Evolutionary conservation across 2,329 filamentous ascomycete species (phyloP).

Genomic region (Aspergillus fijiensis): DNA sequence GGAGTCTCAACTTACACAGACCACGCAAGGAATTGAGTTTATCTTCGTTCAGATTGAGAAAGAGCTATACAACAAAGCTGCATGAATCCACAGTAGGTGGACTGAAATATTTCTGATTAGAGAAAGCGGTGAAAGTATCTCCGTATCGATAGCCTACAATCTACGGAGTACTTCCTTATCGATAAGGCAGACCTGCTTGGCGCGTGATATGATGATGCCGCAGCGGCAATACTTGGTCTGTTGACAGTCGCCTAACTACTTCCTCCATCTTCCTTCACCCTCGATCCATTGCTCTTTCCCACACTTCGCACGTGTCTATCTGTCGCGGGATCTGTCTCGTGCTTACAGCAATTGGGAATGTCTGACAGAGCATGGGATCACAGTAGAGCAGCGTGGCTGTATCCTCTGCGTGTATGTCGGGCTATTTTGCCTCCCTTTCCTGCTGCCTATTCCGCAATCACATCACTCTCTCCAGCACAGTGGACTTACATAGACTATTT

Average conservation of each 20-base stretch:
- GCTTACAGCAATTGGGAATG: neutral
- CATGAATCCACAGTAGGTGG: too few relatives aligned
- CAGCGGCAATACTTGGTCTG: neutral
- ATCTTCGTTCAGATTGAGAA: too few relatives aligned
- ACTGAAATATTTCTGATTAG: too few relatives aligned
- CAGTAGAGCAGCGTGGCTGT: constrained; percentile 46
- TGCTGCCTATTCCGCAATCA: neutral
- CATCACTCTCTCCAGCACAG: neutral
- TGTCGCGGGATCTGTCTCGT: too few relatives aligned
- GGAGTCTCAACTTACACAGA: too few relatives aligned
- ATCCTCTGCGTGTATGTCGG: constrained; percentile 47
- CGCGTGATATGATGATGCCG: neutral
- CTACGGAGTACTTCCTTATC: neutral
- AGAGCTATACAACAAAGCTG: too few relatives aligned
- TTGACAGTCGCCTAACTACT: neutral
- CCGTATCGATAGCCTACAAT: neutral
- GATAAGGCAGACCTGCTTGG: neutral
- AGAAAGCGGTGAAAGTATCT: too few relatives aligned
- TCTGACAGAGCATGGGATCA: constrained; percentile 21
- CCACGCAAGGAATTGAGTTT: too few relatives aligned
- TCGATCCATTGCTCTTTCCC: neutral
- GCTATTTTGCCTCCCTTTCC: constrained; percentile 1
- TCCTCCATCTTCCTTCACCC: neutral
- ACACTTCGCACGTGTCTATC: neutral
- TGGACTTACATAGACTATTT: neutral